Evolutionary conservation across 768 basidiomycete species (phyloP).

Genomic region (Chalciporus chontae): DNA sequence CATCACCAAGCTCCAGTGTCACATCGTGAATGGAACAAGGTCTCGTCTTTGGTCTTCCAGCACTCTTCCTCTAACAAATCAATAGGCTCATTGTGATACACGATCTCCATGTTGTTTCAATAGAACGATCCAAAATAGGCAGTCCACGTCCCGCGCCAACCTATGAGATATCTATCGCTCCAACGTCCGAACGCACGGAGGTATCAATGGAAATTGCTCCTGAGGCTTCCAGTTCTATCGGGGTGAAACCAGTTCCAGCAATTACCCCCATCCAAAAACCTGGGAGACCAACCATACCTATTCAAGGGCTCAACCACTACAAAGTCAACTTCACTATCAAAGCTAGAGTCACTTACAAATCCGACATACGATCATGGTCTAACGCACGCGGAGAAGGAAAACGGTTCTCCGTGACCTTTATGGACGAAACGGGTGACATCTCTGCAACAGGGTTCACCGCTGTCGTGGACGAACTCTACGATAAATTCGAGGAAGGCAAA

Average conservation of each 20-base stretch:
- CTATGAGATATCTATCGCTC: constrained; percentile 27
- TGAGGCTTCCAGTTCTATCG: constrained; percentile 23
- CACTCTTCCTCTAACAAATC: constrained; percentile 3
- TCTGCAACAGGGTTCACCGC: constrained; percentile 88
- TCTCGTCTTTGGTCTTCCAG: constrained; percentile 31
- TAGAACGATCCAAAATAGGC: constrained; percentile 67
- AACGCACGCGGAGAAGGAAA: constrained; percentile 92
- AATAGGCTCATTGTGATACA: constrained; percentile 80
- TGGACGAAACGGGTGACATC: constrained; percentile 95
- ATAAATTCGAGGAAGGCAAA: constrained; percentile 85
- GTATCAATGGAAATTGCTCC: constrained; percentile 31
- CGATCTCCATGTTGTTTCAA: constrained; percentile 52
- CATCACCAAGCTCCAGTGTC: constrained; percentile 75
- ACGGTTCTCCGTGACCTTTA: constrained; percentile 85
- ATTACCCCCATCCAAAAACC: constrained; percentile 12
- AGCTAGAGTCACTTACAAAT: constrained; percentile 86
- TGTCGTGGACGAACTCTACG: constrained; percentile 77
- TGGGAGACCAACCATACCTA: constrained; percentile 58
- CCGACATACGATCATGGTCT: constrained; percentile 85
- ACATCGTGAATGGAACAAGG: constrained; percentile 82
- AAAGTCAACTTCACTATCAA: constrained; percentile 99
- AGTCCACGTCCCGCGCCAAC: constrained; percentile 43
- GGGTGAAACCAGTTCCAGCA: constrained; percentile 1
- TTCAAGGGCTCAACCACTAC: constrained; percentile 92
- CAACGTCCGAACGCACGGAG: constrained; percentile 21